Conservation (phyloP, 176 grass and related monocot species). For the Aegilops sharonensis region DNA sequence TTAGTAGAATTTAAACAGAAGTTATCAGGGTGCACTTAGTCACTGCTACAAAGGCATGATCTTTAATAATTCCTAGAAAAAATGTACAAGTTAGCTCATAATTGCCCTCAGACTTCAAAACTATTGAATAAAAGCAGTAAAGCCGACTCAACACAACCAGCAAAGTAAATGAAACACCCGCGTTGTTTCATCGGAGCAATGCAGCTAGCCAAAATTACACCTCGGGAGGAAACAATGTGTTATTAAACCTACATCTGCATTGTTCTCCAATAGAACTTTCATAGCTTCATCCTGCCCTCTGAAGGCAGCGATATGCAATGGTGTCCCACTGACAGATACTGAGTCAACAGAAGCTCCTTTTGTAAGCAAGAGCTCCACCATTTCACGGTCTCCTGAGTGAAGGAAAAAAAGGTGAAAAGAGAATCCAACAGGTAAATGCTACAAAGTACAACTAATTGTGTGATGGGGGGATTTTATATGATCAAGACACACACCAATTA, state of each 20-base stretch:
- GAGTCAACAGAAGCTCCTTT: conserved; percentile 14
- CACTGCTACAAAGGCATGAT: not conserved
- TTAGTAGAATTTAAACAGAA: not conserved
- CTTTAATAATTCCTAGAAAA: not conserved
- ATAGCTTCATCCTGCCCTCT: not conserved
- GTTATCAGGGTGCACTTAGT: not conserved
- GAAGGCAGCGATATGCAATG: not conserved
- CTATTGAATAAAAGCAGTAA: not conserved
- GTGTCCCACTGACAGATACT: conserved; percentile 3
- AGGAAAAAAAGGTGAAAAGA: not conserved
- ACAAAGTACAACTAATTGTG: not conserved
- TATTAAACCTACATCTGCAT: conserved; percentile 14
- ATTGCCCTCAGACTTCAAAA: not conserved
- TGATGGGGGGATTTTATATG: not conserved
- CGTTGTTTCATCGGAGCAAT: not conserved
- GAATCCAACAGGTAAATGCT: not conserved
- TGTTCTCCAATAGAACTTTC: not conserved
- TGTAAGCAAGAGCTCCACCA: conserved; percentile 7
- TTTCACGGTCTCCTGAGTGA: conserved; percentile 3
- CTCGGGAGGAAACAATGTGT: not conserved
- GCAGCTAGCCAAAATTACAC: not conserved
- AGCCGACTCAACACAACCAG: not conserved
- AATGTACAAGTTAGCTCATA: not conserved
- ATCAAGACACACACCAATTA: not conserved
- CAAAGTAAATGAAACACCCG: not conserved